phyloP scores from a whole-genome alignment of 2,329 filamentous ascomycete species.

The Hypomyces perniciosus region DNA sequence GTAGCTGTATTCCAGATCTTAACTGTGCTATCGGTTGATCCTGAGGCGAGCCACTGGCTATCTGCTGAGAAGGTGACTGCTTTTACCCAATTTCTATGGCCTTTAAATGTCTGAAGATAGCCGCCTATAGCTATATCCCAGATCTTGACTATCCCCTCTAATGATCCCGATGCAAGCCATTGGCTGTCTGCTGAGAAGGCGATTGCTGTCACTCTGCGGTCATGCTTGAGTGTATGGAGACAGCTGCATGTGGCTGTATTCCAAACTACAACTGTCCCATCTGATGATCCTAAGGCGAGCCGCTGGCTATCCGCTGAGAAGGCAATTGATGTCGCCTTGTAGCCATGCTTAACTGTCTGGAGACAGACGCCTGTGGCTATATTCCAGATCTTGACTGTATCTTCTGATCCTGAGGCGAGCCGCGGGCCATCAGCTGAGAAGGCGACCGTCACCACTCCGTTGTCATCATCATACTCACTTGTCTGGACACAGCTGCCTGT shows the following conservation, averaged over 20 bases:
- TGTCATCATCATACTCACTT: too few species aligned
- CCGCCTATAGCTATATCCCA: conserved; percentile 3
- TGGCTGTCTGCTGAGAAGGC: background rate
- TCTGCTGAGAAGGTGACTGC: background rate
- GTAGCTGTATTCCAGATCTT: conserved; percentile 2
- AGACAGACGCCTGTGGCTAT: background rate
- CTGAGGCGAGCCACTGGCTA: background rate
- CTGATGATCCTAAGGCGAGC: background rate
- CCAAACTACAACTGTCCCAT: conserved; percentile 9
- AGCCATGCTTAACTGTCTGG: background rate
- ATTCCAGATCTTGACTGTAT: conserved; percentile 4
- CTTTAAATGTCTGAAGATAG: background rate
- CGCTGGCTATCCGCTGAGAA: background rate
- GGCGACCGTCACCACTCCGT: background rate
- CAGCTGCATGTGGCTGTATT: background rate
- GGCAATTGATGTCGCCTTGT: too few species aligned
- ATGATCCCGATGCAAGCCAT: background rate
- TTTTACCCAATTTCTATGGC: background rate
- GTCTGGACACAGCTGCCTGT: too few species aligned
- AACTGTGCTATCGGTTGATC: background rate
- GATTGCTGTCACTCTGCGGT: background rate
- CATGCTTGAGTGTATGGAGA: background rate
- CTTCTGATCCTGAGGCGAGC: background rate
- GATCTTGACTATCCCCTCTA: background rate
- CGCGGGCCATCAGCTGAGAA: background rate